These are phyloP conservation scores for Penicillium atrosanguineum DNA, from an alignment of 495 filamentous ascomycete genomes.

Conservation along the genomic window DNA sequence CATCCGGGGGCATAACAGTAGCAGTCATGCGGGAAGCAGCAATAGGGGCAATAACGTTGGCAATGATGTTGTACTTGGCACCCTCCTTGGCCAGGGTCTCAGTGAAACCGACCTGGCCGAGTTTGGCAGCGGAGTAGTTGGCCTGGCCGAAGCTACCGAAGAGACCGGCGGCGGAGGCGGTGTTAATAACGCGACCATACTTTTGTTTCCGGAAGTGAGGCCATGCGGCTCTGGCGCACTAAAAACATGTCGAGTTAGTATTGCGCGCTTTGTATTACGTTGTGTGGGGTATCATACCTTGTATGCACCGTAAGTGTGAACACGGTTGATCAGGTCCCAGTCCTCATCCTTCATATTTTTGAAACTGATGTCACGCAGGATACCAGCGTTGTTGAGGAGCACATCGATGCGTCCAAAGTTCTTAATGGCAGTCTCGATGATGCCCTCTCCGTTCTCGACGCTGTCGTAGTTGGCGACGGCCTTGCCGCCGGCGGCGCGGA, in stretches of 20 bases:
- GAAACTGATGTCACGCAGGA: slow-evolving; percentile 93
- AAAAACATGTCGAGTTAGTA: slow-evolving; percentile 9
- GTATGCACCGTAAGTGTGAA: slow-evolving; percentile 94
- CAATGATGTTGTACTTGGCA: slow-evolving; percentile 95
- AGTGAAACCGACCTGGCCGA: slow-evolving; percentile 95
- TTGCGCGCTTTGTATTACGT: background rate
- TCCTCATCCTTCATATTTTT: slow-evolving; percentile 98
- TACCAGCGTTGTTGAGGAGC: slow-evolving; percentile 97
- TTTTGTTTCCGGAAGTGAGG: slow-evolving; percentile 98
- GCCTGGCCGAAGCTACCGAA: slow-evolving; percentile 95
- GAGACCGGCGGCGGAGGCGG: slow-evolving; percentile 88
- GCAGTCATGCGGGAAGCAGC: slow-evolving; percentile 96
- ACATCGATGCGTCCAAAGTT: slow-evolving; percentile 90
- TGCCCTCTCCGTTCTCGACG: slow-evolving; percentile 89
- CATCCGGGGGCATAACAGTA: slow-evolving; percentile 94
- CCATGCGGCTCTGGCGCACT: slow-evolving; percentile 94
- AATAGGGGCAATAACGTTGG: slow-evolving; percentile 95
- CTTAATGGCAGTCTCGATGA: slow-evolving; percentile 95
- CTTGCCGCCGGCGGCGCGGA: slow-evolving; percentile 87
- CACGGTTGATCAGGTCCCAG: slow-evolving; percentile 92
- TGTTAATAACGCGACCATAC: slow-evolving; percentile 95
- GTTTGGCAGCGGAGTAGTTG: slow-evolving; percentile 97
- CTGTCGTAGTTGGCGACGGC: slow-evolving; percentile 98
- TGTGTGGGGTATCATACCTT: slow-evolving; percentile 52
- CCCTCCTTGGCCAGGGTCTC: slow-evolving; percentile 98